phyloP scores from a whole-genome alignment of 2,329 filamentous ascomycete species.

The Phyllosticta citribraziliensis region DNA sequence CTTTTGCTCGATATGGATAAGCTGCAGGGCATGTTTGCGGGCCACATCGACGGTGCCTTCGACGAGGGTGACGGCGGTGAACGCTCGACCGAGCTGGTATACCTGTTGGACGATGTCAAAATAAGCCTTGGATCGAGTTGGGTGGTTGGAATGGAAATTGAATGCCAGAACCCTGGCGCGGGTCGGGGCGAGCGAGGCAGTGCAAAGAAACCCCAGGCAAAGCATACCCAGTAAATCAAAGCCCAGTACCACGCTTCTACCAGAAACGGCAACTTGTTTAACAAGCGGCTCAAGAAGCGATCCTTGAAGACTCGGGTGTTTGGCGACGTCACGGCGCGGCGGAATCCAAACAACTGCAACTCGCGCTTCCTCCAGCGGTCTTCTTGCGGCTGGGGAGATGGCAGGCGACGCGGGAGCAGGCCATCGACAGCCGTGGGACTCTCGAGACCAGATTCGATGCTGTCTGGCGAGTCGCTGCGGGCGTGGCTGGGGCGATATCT shows the following conservation, averaged over 20 bases:
- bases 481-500: slow-evolving; percentile 5
- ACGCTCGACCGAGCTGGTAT: slow-evolving; percentile 64
- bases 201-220: not conserved
- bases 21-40: slow-evolving; percentile 55
- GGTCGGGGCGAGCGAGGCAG: not conserved
- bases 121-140: not conserved
- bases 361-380: slow-evolving; percentile 42
- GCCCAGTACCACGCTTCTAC: slow-evolving; percentile 72
- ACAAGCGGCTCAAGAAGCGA: slow-evolving; percentile 51
- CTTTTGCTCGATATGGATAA: slow-evolving; percentile 56
- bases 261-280: slow-evolving; percentile 60
- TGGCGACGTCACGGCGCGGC: slow-evolving; percentile 44
- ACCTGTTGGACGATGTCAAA: slow-evolving; percentile 40
- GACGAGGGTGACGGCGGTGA: slow-evolving; percentile 59
- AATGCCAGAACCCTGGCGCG: not conserved
- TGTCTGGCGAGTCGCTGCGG: slow-evolving; percentile 30
- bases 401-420: slow-evolving; percentile 23
- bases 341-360: slow-evolving; percentile 37
- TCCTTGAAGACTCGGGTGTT: slow-evolving; percentile 53
- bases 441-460: slow-evolving; percentile 31
- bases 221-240: slow-evolving; percentile 62
- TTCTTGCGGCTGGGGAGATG: slow-evolving; percentile 36
- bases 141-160: not conserved
- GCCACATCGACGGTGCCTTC: slow-evolving; percentile 60
- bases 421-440: slow-evolving; percentile 25